Base-by-base conservation (phyloP, 306 rosid genomes). In the Cicer pinnatifidum region DNA sequence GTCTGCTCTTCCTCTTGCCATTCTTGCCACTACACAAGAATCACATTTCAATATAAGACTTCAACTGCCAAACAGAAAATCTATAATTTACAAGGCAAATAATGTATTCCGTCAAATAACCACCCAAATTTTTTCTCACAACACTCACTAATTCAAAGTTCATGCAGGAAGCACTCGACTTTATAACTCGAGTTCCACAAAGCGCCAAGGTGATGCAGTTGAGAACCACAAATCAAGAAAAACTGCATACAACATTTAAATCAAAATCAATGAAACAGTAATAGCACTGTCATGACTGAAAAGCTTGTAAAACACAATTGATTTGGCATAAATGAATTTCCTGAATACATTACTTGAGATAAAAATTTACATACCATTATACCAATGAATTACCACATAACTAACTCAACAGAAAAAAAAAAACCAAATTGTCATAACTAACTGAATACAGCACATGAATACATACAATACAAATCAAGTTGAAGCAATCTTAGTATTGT, bases 1-100 rank as follows among this genome's bases (percentile, higher is more conserved):
- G 84, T 89, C 87, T 0, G 85, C 81, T 81, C 88, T 86, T 80
- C 87, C 87, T 79, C 87, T 87, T 44, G 73, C 80, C 92, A 83
- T 92, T 82, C 78, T 82, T 23, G 77, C 80, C 86, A 86, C 85
- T 83, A 47, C 82, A 82, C 69, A 71, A 33, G 71, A 71, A 67
- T 62, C 45, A 74, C 69, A 64, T 67, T 70, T 50, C 71, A 75
- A 69, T 61, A 64, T 47, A 66, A 71, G 61, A 73, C 69, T 59
- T 78, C 79, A 57, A 71, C 84, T 6, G 6, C 62, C 38, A 71
- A 41, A 72, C 54, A 45, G 45, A 72, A 65, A 17, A 45, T 6
- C 3, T 4, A 75, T 13, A 53, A 58, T n/a, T 41, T 40, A 50
- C 68, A 75, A 15, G 19, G 39, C 40, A 78, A 75, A 57, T 13